Conservation (phyloP, 78 protist genomes). For the Dictyostelium intermedium region DNA sequence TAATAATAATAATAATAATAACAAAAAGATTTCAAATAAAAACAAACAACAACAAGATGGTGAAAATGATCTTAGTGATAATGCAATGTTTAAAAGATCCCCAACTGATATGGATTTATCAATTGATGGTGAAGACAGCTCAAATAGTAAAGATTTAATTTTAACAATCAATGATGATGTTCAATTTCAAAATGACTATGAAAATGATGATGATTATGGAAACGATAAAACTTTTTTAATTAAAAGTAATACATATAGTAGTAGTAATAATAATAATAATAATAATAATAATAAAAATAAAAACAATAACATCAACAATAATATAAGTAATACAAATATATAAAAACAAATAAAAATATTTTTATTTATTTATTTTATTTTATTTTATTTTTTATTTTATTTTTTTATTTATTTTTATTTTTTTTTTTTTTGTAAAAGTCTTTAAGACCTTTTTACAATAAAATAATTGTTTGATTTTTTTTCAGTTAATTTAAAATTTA, state of each 20-base stretch:
- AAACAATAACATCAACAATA: background rate
- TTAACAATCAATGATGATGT: background rate
- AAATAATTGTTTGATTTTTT: no score
- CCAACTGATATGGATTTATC: background rate
- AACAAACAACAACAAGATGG: background rate
- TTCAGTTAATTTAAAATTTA: no score
- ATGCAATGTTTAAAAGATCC: background rate
- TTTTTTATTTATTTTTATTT: no score
- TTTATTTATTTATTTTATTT: background rate
- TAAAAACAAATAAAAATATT: background rate
- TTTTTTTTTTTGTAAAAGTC: no score
- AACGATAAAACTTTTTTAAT: slow-evolving; percentile 10
- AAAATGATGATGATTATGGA: background rate
- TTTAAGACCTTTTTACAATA: no score
- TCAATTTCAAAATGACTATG: background rate
- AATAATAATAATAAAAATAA: background rate
- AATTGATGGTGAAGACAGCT: background rate
- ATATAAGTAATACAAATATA: background rate
- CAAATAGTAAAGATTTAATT: background rate
- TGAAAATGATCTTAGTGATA: background rate
- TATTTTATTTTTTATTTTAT: background rate
- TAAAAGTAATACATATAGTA: slow-evolving; percentile 2
- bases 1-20: background rate
- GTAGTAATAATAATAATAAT: background rate
- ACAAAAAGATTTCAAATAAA: background rate